Percentiles rank a stretch among this genome's conserved stretches.
These are phyloP conservation scores for Amauroascus niger DNA, from an alignment of 2,329 filamentous ascomycete genomes.

Conservation along the genomic window DNA sequence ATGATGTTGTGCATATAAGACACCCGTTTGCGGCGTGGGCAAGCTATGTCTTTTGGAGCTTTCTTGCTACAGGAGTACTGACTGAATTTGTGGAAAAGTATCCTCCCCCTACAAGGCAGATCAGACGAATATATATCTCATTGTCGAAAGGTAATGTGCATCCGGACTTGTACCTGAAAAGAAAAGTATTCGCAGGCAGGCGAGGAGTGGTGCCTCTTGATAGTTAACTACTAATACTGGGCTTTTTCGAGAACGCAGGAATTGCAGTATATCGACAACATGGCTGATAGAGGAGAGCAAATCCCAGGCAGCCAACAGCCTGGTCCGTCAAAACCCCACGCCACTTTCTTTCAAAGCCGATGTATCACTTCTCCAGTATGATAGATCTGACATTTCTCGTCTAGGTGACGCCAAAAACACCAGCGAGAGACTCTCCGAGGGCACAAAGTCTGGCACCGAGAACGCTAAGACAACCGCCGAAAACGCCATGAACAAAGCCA, in stretches of 20 bases:
- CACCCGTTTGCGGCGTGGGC: background rate
- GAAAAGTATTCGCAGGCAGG: background rate
- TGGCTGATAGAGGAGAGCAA: conserved; percentile 15
- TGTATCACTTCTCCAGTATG: no score
- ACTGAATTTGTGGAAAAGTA: background rate
- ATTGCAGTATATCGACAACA: background rate
- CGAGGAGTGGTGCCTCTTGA: background rate
- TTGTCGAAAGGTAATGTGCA: background rate
- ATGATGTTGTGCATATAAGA: background rate
- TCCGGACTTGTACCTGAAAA: no score
- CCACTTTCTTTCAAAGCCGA: no score
- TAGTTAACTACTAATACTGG: background rate
- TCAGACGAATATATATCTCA: no score
- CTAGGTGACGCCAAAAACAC: conserved; percentile 19
- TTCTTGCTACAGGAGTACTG: background rate
- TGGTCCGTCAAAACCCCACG: conserved; percentile 3
- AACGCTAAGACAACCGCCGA: conserved; percentile 12
- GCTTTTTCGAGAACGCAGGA: background rate
- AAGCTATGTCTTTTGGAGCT: background rate
- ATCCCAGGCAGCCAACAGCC: conserved; percentile 12
- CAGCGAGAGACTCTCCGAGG: conserved; percentile 16
- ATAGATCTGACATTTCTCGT: background rate
- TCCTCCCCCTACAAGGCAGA: background rate
- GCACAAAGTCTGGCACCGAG: conserved; percentile 10
- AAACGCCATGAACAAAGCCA: conserved; percentile 10